These are phyloP conservation scores for Eucalyptus rudis DNA, from an alignment of 345 rosid species.

Conservation along the genomic window DNA sequence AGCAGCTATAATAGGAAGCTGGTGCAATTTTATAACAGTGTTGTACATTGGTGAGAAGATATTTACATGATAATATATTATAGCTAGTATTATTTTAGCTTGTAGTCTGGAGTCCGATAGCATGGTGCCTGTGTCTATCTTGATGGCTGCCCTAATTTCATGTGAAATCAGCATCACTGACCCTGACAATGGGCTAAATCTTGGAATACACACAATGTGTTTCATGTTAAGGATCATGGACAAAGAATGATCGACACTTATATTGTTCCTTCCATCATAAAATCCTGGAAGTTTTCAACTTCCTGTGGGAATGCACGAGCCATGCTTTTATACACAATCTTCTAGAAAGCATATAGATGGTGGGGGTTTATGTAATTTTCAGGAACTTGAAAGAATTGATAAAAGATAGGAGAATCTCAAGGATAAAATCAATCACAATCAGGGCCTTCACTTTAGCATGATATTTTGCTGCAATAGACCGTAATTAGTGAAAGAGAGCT, in stretches of 20 bases:
- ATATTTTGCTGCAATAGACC: neutral
- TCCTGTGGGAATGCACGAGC: neutral
- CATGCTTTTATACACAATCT: neutral
- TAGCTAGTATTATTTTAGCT: neutral
- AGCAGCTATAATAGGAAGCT: slow-evolving; percentile 87
- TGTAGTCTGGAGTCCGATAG: neutral
- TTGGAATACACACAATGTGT: neutral
- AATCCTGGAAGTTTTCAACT: neutral
- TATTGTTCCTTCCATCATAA: neutral
- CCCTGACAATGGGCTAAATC: neutral
- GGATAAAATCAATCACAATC: neutral
- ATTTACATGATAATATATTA: neutral
- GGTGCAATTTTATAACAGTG: slow-evolving; percentile 89
- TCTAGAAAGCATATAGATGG: neutral
- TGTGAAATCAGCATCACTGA: neutral
- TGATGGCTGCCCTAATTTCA: neutral
- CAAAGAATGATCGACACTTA: neutral
- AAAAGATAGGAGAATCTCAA: neutral
- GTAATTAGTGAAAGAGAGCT: neutral
- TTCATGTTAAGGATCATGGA: neutral
- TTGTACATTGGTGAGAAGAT: slow-evolving; percentile 64
- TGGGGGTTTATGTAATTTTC: neutral
- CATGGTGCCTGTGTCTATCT: neutral
- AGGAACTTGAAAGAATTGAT: neutral
- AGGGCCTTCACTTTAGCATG: neutral